Evolutionary conservation across 2,329 filamentous ascomycete genomes (phyloP).

Genomic region (Aurifilum marmelostoma): DNA sequence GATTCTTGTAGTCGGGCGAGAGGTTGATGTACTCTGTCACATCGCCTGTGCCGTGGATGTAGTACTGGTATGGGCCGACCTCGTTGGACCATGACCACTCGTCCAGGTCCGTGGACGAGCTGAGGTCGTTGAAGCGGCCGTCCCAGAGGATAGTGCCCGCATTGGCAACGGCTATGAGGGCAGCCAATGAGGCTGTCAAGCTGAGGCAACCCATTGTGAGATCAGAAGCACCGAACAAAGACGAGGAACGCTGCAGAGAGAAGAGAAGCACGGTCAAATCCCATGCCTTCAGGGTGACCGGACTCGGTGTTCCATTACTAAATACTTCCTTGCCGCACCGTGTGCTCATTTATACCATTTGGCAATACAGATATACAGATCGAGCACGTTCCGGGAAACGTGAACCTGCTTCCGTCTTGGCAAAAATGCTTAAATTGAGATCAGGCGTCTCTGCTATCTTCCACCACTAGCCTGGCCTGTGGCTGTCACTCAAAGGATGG

Average conservation of each 20-base stretch:
- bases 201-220: slow-evolving; percentile 18
- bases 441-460: not conserved
- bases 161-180: slow-evolving; percentile 36
- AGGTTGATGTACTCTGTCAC: slow-evolving; percentile 66
- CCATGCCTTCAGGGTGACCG: not conserved
- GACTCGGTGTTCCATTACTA: not conserved
- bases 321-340: not conserved
- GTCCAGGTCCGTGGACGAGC: slow-evolving; percentile 56
- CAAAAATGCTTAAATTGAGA: slow-evolving; percentile 8
- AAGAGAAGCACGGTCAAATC: not conserved
- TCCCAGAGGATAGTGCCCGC: slow-evolving; percentile 57
- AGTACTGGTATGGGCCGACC: slow-evolving; percentile 74
- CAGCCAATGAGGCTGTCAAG: slow-evolving; percentile 10
- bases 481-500: not conserved
- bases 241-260: not conserved
- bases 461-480: slow-evolving; percentile 1
- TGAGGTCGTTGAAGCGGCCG: slow-evolving; percentile 66
- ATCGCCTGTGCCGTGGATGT: slow-evolving; percentile 67
- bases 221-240: not conserved
- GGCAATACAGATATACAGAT: not conserved
- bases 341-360: slow-evolving; percentile 15
- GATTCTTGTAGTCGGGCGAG: slow-evolving; percentile 64
- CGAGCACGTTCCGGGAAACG: not conserved
- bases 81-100: slow-evolving; percentile 71
- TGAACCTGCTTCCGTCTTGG: slow-evolving; percentile 15